Conservation (phyloP, 768 basidiomycete species). For the Termitomyces bulborhizus region DNA sequence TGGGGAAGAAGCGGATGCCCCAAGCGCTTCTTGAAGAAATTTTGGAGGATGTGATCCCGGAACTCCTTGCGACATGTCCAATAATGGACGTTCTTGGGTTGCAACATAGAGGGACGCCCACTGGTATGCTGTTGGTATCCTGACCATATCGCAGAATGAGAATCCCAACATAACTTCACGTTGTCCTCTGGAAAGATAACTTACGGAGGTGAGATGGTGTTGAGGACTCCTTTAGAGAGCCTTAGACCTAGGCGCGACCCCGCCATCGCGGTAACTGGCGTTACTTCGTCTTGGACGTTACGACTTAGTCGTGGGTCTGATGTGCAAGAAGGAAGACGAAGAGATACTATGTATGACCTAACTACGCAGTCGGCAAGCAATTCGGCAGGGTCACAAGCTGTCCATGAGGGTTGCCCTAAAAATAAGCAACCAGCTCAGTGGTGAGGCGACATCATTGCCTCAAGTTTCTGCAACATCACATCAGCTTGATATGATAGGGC, state of each 20-base stretch:
- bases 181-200: slow-evolving; percentile 1
- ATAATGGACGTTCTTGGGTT: slow-evolving; percentile 38
- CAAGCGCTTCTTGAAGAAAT: slow-evolving; percentile 43
- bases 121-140: slow-evolving; percentile 52
- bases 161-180: too few species aligned
- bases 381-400: too few species aligned
- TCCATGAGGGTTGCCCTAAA: too few species aligned
- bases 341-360: too few species aligned
- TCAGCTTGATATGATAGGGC: too few species aligned
- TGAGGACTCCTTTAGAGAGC: slow-evolving; percentile 34
- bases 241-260: slow-evolving; percentile 22
- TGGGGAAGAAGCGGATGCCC: slow-evolving; percentile 34
- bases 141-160: slow-evolving; percentile 14
- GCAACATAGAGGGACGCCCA: slow-evolving; percentile 45
- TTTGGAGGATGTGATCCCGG: slow-evolving; percentile 62
- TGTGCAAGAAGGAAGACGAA: background rate
- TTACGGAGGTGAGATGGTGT: slow-evolving; percentile 43
- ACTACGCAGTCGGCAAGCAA: too few species aligned
- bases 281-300: background rate
- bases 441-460: too few species aligned
- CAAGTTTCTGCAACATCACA: too few species aligned
- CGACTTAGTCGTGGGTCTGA: background rate
- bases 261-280: background rate
- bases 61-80: slow-evolving; percentile 73
- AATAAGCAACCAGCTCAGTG: too few species aligned